Percentiles rank a stretch among this genome's conserved stretches.
These are phyloP conservation scores for Gossypium stocksii DNA, from an alignment of 345 rosid species.

Conservation along the genomic window DNA sequence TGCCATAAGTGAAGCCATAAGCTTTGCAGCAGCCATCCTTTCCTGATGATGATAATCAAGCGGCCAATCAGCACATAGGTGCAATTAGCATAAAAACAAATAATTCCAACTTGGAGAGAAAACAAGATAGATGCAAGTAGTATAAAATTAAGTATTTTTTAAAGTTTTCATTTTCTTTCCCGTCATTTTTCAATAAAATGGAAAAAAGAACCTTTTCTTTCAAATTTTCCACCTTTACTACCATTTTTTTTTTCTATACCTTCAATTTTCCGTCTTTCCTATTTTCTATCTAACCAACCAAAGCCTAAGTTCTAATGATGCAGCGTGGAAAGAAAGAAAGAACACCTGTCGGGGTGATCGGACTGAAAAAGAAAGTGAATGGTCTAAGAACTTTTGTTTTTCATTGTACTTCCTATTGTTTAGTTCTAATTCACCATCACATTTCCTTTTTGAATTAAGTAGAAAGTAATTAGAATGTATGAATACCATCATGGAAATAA, in stretches of 20 bases:
- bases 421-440: not conserved
- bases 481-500: not conserved
- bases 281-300: too few relatives aligned
- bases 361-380: not conserved
- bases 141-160: too few relatives aligned
- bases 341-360: not conserved
- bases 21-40: constrained; percentile 76
- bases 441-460: not conserved
- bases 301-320: not conserved
- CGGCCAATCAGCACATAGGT: not conserved
- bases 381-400: not conserved
- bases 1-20: constrained; percentile 77
- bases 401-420: not conserved
- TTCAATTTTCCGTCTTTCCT: too few relatives aligned
- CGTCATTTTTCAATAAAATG: too few relatives aligned
- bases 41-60: constrained; percentile 43
- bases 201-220: too few relatives aligned
- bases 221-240: too few relatives aligned
- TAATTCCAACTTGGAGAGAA: too few relatives aligned
- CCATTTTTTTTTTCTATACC: too few relatives aligned
- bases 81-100: too few relatives aligned
- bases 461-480: not conserved
- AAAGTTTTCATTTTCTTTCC: too few relatives aligned
- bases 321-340: not conserved
- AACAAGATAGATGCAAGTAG: too few relatives aligned